Evolutionary conservation across 129 eudicot genomes (phyloP), one percentile per base, ranked within the genome.

Genomic region (Flaveria trinervia): DNA sequence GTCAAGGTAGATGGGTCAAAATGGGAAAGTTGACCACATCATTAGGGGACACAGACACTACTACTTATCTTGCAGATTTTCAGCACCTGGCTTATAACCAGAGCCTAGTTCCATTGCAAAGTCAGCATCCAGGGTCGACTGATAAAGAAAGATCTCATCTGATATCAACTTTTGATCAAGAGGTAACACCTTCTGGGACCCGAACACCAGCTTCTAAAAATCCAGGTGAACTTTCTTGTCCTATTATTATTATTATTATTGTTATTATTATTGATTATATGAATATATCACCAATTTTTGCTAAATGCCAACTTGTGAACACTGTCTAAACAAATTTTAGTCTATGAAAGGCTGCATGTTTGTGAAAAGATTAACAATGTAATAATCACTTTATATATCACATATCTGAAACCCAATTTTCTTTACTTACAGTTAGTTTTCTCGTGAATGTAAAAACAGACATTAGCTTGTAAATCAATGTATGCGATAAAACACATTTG

Each of bases 1-100:
- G 99, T 86, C 96, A 83, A 60, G 92, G 99, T 80, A 86, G 89
- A 88, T 95, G 99, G 99, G 90, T 83, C 36, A 91, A 82, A 83
- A 85, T 91, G 54, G 77, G 82, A 59, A 91, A 87, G 48, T 70
- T 79, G 39, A 30, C 54, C 25, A 68, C 81, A 77, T 78, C 80
- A 75, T 73, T 75, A 74, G 83, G 83, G 77, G 89, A 85, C 49
- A 72, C 84, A 14, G 52, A 59, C 79, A 83, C 86, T 18, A 65
- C 79, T 80, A 82, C 85, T 67, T 84, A 84, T 75, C 85, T 86
- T 69, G 49, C 61, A 44, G 84, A 83, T 66, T 79, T 93, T 72
- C 89, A 91, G 39, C 81, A 89, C 14, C 86, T 95, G 65, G 77
- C 77, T 7, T 89, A 86, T 81, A 85, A 95, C 79, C 59, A 78